Conservation (phyloP, 768 basidiomycete species). For the Porphyrellus cyaneotinctus region DNA sequence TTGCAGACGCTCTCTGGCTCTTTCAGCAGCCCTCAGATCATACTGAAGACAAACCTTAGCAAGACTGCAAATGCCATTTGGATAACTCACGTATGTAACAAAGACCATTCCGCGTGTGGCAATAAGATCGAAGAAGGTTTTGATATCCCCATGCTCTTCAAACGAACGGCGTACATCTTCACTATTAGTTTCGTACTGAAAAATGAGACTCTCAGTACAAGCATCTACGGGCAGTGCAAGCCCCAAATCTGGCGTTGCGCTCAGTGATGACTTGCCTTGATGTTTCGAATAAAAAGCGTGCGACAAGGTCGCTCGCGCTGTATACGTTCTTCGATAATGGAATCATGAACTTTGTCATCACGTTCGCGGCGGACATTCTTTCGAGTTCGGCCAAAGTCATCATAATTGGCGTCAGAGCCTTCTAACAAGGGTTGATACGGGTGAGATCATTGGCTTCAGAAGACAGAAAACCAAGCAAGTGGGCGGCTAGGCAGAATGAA, state of each 20-base stretch:
- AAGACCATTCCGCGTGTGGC: constrained; percentile 97
- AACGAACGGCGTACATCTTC: constrained; percentile 81
- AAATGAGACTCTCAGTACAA: constrained; percentile 12
- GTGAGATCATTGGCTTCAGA: constrained; percentile 48
- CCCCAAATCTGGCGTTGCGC: constrained; percentile 11
- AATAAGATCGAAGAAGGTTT: constrained; percentile 95
- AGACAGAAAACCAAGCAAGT: constrained; percentile 37
- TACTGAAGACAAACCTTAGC: constrained; percentile 49
- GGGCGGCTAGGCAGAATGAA: constrained; percentile 40
- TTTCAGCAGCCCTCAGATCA: constrained; percentile 89
- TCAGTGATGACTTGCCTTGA: constrained; percentile 72
- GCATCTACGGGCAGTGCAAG: constrained; percentile 4
- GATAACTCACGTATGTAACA: constrained; percentile 86
- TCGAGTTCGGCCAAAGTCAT: constrained; percentile 44
- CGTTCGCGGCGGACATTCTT: constrained; percentile 66
- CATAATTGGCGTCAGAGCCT: constrained; percentile 54
- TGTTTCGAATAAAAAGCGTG: constrained; percentile 95
- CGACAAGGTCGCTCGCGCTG: constrained; percentile 93
- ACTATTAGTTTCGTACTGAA: constrained; percentile 85
- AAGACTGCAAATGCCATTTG: constrained; percentile 6
- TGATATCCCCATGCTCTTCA: constrained; percentile 92
- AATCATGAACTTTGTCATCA: constrained; percentile 87
- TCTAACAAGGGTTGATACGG: constrained; percentile 49
- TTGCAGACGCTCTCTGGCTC: constrained; percentile 87
- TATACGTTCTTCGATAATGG: constrained; percentile 91